Evolutionary conservation across 2,329 filamentous ascomycete species (phyloP).

Genomic region (Claviceps digitariae): DNA sequence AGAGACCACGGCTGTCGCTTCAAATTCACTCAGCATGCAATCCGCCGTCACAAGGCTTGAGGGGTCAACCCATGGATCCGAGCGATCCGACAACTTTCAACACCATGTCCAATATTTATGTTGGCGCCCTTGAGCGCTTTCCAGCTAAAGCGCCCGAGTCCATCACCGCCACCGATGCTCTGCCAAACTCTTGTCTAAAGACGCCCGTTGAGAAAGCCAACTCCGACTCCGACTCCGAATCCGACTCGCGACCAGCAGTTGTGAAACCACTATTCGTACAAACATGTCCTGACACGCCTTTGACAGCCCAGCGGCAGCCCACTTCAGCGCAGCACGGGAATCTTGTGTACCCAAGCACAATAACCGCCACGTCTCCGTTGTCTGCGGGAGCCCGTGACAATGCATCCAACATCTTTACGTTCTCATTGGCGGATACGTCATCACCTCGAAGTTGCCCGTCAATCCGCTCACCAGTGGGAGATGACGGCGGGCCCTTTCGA

Average conservation of each 20-base stretch:
- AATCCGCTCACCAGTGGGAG: conserved; percentile 4
- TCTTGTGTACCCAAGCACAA: conserved; percentile 37
- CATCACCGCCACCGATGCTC: conserved; percentile 34
- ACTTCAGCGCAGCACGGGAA: conserved; percentile 33
- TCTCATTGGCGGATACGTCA: conserved; percentile 23
- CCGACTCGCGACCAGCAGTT: conserved; percentile 19
- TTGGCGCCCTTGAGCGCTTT: conserved; percentile 46
- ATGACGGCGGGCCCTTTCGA: conserved; percentile 8
- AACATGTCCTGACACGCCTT: conserved; percentile 38
- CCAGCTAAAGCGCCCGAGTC: conserved; percentile 34
- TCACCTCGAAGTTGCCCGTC: neutral
- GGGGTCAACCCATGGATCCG: conserved; percentile 30
- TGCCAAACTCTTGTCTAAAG: conserved; percentile 17
- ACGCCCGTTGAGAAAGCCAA: conserved; percentile 18
- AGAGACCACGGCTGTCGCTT: conserved; percentile 43
- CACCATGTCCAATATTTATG: conserved; percentile 52
- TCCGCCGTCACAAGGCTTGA: conserved; percentile 21
- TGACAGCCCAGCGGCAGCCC: conserved; percentile 37
- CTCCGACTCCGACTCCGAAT: neutral
- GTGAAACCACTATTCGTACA: conserved; percentile 33
- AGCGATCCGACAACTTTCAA: conserved; percentile 51
- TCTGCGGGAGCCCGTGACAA: conserved; percentile 38
- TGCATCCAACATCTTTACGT: conserved; percentile 30
- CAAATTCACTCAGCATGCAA: conserved; percentile 35
- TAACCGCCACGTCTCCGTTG: conserved; percentile 46